Evolutionary conservation across 306 rosid genomes (phyloP), one percentile per base, ranked within the genome.

Genomic region (Gleditsia sinensis): DNA sequence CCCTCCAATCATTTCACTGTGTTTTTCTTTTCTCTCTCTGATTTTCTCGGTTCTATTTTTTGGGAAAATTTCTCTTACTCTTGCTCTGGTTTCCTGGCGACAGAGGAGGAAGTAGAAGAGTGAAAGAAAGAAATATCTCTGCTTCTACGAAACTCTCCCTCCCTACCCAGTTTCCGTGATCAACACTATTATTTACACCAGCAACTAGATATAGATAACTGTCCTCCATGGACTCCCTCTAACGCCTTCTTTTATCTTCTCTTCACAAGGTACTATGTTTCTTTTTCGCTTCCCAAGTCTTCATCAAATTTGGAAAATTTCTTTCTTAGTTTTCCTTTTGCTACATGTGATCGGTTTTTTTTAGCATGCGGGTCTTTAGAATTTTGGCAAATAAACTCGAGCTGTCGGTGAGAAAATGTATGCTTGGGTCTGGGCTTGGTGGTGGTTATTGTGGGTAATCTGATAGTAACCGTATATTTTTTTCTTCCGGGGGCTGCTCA

Each of bases 141-240:
- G 85, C 93, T 83, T 90, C 87, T 81, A 88, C 91, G 91, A 75
- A 84, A 90, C 88, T 76, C 88, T 11, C 54, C 75, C 88, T 11
- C 46, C 62, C 60, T 36, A 21, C 39, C n/a, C 56, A 71, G 34
- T 63, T 74, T 67, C 65, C 62, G 65, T 70, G 77, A 79, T 81
- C 85, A 70, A 28, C 48, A 36, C 74, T 20, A 50, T 43, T 76
- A 7, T 20, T 39, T 67, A 37, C 68, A 71, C 13, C 46, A 9
- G 9, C 55, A 33, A 61, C 71, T 57, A 45, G 45, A 34, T n/a
- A n/a, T n/a, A n/a, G n/a, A 81, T 48, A 55, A 40, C 43, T 73
- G 24, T 78, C 78, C 55, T 42, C 46, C 63, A 81, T 74, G 76
- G 64, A 37, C 82, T 72, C 37, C 75, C 64, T 76, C 7, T 83